Evolutionary conservation across 163 green algal genomes (phyloP), one percentile per base, ranked within the genome.

Genomic region (Volvox carteri): DNA sequence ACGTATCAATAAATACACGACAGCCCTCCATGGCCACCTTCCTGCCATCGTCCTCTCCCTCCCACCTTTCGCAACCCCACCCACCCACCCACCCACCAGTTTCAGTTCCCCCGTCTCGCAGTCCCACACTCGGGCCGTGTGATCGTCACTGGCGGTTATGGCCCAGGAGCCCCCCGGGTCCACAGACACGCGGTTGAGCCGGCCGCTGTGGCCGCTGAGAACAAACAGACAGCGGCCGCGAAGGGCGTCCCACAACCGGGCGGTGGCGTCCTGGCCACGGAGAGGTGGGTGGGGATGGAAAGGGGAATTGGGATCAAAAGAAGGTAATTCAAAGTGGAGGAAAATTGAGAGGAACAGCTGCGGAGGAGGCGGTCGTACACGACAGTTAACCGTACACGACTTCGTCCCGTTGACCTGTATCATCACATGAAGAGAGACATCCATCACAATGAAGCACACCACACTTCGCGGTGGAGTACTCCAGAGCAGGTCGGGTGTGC

Each of bases 101-200:
- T 78, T 86, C 25, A 58, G 19, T 19, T 67, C 42, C 1, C 79
- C 79, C 42, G 62, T 86, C 60, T 86, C 79, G 42, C 42, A 67
- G 81, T 96, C 91, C 94, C 94, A 97, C 52, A 96, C 92, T 0
- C 94, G 89, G 0, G 93, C 94, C 0, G 85, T 93, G 78, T 91
- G 90, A 85, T 97, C 95, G 75, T 95, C 94, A 28, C 78, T 91
- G 46, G 84, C 90, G 5, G 95, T 97, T 3, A 97, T 60, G 6
- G 93, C 90, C 11, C 72, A 78, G 6, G 74, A 67, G 58, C 92
- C 90, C 42, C 94, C 92, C 2, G 79, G 35, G 35, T 93, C 93
- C 35, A 95, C 87, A 16, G 28, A 18, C 41, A 94, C 93, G n/a
- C 78, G 85, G 80, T 93, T 94, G 0, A 95, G 85, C 6, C 93